Base-by-base conservation (phyloP, 1,139 yeast genomes). In the Yamadazyma blattariae region DNA sequence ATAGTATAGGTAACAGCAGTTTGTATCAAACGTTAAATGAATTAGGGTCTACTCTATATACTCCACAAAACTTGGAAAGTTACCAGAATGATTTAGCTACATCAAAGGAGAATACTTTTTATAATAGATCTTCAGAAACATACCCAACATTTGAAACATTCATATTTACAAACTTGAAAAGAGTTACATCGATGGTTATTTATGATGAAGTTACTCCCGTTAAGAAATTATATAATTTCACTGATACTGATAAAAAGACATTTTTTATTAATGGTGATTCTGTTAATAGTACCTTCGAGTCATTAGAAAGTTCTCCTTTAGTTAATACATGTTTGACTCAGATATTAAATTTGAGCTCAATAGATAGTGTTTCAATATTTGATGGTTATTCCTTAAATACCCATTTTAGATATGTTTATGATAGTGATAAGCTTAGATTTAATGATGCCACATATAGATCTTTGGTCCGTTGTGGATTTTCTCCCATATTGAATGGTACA, bases 401-500 rank as follows among this genome's bases (percentile, higher is more conserved):
- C 3, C 58, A 53, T 29, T 77, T 79, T 62, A 52, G 74, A 30
- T 68, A 63, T 39, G 54, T 62, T 3, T 37, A 55, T 16, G 79
- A 72, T 45, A 41, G 52, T 31, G 42, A 50, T 6, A 51, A 37
- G 8, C 36, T 37, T 3, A 60, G 59, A 15, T 77, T 67, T 50
- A 57, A 61, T 7, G 52, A 50, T 27, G 39, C 38, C 6, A 50
- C 61, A 0, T 59, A 77, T 25, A 47, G 51, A 20, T 47, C 58
- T 2, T 64, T 65, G 30, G 53, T 80, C 1, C 45, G 57, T 16
- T 72, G 82, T 49, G 95, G 95, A 0, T 70, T 61, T 36, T 65
- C 82, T 0, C 85, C 92, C 0, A 64, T 86, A 1, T 54, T 86
- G 16, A 73, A 69, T 41, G 58, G 71, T 3, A 42, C 64, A 1